phyloP scores from a whole-genome alignment of 768 basidiomycete genomes.

The Megacollybia marginata region DNA sequence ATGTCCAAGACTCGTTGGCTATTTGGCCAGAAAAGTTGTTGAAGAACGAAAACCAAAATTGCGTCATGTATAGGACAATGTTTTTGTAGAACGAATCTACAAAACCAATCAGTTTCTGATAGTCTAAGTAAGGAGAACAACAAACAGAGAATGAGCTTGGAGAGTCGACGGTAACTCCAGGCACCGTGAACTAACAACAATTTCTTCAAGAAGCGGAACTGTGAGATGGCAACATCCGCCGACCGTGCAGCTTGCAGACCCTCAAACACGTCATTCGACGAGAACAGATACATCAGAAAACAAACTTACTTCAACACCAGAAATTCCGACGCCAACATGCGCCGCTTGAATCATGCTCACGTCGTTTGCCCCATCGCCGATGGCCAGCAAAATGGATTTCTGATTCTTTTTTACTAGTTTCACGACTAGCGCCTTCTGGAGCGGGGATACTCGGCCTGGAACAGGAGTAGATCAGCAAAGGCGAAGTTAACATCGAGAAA shows the following conservation, averaged over 20 bases:
- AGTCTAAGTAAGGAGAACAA: conserved; percentile 6
- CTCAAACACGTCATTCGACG: conserved; percentile 25
- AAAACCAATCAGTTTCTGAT: conserved; percentile 3
- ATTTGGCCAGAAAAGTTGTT: conserved; percentile 99
- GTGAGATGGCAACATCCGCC: conserved; percentile 95
- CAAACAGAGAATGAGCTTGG: conserved; percentile 93
- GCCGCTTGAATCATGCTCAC: conserved; percentile 99
- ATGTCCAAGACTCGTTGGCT: conserved; percentile 97
- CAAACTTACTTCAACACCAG: conserved; percentile 78
- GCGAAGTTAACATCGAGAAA: background rate
- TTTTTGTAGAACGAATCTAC: conserved; percentile 99
- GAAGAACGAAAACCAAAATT: conserved; percentile 99
- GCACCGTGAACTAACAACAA: conserved; percentile 93
- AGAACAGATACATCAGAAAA: background rate
- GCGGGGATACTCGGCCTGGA: conserved; percentile 88
- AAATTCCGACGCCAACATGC: conserved; percentile 96
- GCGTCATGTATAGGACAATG: conserved; percentile 95
- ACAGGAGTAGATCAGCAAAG: background rate
- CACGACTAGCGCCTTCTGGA: conserved; percentile 96
- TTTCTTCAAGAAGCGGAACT: conserved; percentile 95
- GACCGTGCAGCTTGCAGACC: conserved; percentile 98
- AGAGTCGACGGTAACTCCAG: conserved; percentile 95
- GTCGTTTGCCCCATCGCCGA: conserved; percentile 97
- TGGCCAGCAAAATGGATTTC: conserved; percentile 89
- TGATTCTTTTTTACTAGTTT: conserved; percentile 98